Base-by-base conservation (phyloP, 768 basidiomycete species). In the Trametes villosa region DNA sequence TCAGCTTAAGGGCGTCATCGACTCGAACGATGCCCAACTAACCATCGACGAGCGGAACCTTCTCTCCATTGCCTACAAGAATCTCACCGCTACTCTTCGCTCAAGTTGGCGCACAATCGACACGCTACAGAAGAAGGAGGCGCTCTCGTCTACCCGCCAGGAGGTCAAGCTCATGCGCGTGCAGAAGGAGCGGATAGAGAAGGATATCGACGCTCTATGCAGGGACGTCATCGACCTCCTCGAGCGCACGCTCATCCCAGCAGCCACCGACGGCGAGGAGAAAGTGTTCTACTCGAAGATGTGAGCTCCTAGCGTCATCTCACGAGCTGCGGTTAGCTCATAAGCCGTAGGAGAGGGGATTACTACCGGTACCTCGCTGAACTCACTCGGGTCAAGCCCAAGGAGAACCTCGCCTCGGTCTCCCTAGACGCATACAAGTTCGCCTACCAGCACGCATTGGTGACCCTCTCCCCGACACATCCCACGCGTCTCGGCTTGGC, bases 291-390 rank as follows among this genome's bases (percentile, higher is more conserved):
- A 94, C 79, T 87, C 85, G 71, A 95, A 96, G 79, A 87, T 94
- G 91, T 89, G 68, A 74, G 84, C 9, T 36, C 20, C n/a, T 9
- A 33, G 22, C 45, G 3, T 51, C n/a, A 49, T 52, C 58, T 6
- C 42, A 26, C 45, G 59, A 47, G 42, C 62, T 67, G 58, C 64
- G 49, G 62, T 47, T 46, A 33, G 11, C 13, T 29, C 24, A 27
- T 38, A 38, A 11, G 4, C 13, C 51, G 33, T 68, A 91, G 89
- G 88, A 87, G 86, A 76, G 93, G 92, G 58, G 93, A 94, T 73
- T 95, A 94, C 77, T 92, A 91, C 78, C 89, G 92, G 64, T 95
- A 94, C 77, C 84, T 94, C 54, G 91, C 92, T 48, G 93, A 94
- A 75, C 90, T 93, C 71, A 87, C 91, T 18, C 86, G 83, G 26